phyloP scores from a whole-genome alignment of 192 early-diverging fungal species.

The Ambispora gerdemannii region DNA sequence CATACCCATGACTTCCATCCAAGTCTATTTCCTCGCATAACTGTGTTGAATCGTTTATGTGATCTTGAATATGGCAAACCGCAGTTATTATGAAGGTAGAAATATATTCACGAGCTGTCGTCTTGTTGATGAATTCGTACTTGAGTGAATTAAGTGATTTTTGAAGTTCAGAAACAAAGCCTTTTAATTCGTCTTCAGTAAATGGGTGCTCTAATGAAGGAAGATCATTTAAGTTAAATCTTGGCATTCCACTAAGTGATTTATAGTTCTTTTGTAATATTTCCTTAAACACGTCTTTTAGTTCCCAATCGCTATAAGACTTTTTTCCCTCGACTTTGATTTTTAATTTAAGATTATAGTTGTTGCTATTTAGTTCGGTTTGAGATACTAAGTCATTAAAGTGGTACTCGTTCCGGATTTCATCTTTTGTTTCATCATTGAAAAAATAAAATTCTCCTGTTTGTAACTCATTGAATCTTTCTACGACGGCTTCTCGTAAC shows the following conservation, averaged over 20 bases:
- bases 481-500: background rate
- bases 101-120: constrained; percentile 16
- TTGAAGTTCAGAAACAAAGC: constrained; percentile 3
- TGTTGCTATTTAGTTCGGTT: background rate
- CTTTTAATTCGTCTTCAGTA: constrained; percentile 11
- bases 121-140: constrained; percentile 17
- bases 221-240: constrained; percentile 13
- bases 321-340: constrained; percentile 16
- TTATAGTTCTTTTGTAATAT: constrained; percentile 18
- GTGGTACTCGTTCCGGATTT: background rate
- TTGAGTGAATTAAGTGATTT: constrained; percentile 3
- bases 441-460: background rate
- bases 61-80: constrained; percentile 6
- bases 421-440: constrained; percentile 6
- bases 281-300: constrained; percentile 12
- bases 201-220: constrained; percentile 18
- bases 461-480: background rate
- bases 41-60: constrained; percentile 14
- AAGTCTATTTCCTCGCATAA: constrained; percentile 17
- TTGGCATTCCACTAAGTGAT: constrained; percentile 9
- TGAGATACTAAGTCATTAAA: constrained; percentile 12
- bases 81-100: constrained; percentile 11
- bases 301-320: constrained; percentile 13
- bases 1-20: constrained; percentile 28
- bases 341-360: constrained; percentile 13